Conservation (phyloP, 1,139 yeast genomes). For the Blastobotrys apis region DNA sequence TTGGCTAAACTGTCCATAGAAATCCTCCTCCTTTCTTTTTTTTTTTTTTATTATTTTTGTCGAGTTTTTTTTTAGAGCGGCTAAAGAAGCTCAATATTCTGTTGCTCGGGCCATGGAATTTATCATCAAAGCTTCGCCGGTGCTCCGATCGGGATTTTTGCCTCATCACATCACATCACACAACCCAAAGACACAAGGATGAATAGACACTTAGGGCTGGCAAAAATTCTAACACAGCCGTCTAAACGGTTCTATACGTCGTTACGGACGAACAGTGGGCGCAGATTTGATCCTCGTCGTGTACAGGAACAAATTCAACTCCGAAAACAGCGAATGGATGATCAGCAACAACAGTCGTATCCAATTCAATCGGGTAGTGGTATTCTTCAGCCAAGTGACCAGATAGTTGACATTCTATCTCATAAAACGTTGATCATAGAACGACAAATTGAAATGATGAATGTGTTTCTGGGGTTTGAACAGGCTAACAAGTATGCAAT, state of each 20-base stretch:
- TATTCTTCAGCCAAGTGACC: slow-evolving; percentile 48
- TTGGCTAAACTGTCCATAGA: too few species aligned
- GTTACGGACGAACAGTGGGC: slow-evolving; percentile 9
- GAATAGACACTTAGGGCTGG: too few species aligned
- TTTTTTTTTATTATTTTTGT: slow-evolving; percentile 6
- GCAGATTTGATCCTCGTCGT: slow-evolving; percentile 5
- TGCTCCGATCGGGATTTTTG: too few species aligned
- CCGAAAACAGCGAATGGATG: slow-evolving; percentile 5
- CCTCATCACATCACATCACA: too few species aligned
- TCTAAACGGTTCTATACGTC: slow-evolving; percentile 12
- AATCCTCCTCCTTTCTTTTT: not conserved
- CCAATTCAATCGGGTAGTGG: slow-evolving; percentile 21
- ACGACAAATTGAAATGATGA: slow-evolving; percentile 83
- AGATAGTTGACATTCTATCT: slow-evolving; percentile 51
- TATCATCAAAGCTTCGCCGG: too few species aligned
- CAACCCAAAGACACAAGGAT: too few species aligned
- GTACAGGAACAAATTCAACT: slow-evolving; percentile 6
- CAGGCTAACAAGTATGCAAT: slow-evolving; percentile 80
- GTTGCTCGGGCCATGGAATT: too few species aligned
- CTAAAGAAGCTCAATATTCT: too few species aligned
- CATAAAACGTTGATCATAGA: slow-evolving; percentile 86
- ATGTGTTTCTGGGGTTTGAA: slow-evolving; percentile 80
- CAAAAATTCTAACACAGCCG: too few species aligned
- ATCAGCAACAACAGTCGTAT: not conserved
- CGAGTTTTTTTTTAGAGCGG: slow-evolving; percentile 7